A percentile compares a stretch with the other conserved stretches of the same genome.
Conservation (phyloP, 495 filamentous ascomycete species). For the Tuber melanosporum region DNA sequence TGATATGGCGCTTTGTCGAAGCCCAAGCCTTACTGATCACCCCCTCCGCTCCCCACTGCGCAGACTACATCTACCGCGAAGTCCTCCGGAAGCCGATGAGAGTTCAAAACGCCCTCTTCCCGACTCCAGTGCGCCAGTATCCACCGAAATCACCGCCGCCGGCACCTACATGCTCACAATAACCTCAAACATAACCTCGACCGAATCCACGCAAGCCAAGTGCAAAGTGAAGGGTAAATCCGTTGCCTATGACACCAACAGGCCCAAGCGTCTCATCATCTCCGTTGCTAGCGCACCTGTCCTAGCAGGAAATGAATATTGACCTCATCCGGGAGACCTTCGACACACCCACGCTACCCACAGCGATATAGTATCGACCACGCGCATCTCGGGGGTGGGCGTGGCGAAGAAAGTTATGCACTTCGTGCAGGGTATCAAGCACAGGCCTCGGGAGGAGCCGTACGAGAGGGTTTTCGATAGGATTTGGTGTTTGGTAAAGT, state of each 20-base stretch:
- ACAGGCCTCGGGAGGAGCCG: slow-evolving; percentile 57
- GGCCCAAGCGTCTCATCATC: slow-evolving; percentile 81
- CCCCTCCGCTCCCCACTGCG: slow-evolving; percentile 84
- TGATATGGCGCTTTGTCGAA: slow-evolving; percentile 70
- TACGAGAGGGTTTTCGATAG: slow-evolving; percentile 65
- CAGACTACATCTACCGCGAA: slow-evolving; percentile 88
- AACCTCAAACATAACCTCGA: slow-evolving; percentile 70
- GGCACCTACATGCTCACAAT: slow-evolving; percentile 72
- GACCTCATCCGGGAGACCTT: slow-evolving; percentile 64
- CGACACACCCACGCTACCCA: slow-evolving; percentile 46
- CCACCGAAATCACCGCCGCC: slow-evolving; percentile 61
- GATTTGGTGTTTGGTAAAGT: slow-evolving; percentile 80
- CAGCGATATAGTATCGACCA: no score
- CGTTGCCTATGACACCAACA: slow-evolving; percentile 72
- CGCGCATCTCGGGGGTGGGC: slow-evolving; percentile 67
- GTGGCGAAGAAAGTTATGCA: slow-evolving; percentile 99
- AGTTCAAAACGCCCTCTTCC: slow-evolving; percentile 71
- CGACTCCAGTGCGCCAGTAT: slow-evolving; percentile 53
- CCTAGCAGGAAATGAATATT: slow-evolving; percentile 88
- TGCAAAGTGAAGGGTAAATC: slow-evolving; percentile 85
- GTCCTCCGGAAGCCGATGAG: slow-evolving; percentile 67
- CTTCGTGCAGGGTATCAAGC: slow-evolving; percentile 83
- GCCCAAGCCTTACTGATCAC: slow-evolving; percentile 76
- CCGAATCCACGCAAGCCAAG: slow-evolving; percentile 72
- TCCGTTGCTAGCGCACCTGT: slow-evolving; percentile 66